A percentile compares a stretch with the other conserved stretches of the same genome.
These are phyloP conservation scores for Diaporthe ampelina DNA, from an alignment of 2,329 filamentous ascomycete species.

Conservation along the genomic window DNA sequence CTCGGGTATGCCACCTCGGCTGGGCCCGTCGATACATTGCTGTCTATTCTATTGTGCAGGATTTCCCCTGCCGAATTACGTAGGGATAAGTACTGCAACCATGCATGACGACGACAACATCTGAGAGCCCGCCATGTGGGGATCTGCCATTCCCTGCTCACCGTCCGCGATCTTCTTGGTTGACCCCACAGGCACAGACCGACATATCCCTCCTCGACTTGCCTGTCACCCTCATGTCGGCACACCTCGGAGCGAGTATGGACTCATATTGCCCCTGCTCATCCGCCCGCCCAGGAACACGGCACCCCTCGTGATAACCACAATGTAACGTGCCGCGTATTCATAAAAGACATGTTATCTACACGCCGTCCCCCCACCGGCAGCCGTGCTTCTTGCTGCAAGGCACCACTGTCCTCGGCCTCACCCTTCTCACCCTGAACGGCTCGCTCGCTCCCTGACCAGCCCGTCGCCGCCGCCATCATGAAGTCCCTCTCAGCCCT, in stretches of 20 bases:
- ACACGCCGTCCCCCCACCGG: neutral
- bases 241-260: slow-evolving; percentile 32
- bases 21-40: slow-evolving; percentile 8
- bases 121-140: slow-evolving; percentile 8
- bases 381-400: neutral
- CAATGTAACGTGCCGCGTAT: slow-evolving; percentile 18
- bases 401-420: slow-evolving; percentile 12
- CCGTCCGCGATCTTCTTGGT: neutral
- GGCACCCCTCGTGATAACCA: slow-evolving; percentile 12
- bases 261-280: slow-evolving; percentile 9
- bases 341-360: slow-evolving; percentile 28
- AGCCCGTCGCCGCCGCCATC: neutral
- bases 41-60: neutral
- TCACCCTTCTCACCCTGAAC: neutral
- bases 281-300: slow-evolving; percentile 12
- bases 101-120: slow-evolving; percentile 16
- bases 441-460: neutral
- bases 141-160: slow-evolving; percentile 1
- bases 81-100: neutral
- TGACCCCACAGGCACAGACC: slow-evolving; percentile 4
- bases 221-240: slow-evolving; percentile 10
- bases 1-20: slow-evolving; percentile 5
- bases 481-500: slow-evolving; percentile 31
- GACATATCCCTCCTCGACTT: neutral
- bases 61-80: neutral